A percentile compares a stretch with the other conserved stretches of the same genome.
These are phyloP conservation scores for Clohesyomyces aquaticus DNA, from an alignment of 495 filamentous ascomycete genomes.

Conservation along the genomic window DNA sequence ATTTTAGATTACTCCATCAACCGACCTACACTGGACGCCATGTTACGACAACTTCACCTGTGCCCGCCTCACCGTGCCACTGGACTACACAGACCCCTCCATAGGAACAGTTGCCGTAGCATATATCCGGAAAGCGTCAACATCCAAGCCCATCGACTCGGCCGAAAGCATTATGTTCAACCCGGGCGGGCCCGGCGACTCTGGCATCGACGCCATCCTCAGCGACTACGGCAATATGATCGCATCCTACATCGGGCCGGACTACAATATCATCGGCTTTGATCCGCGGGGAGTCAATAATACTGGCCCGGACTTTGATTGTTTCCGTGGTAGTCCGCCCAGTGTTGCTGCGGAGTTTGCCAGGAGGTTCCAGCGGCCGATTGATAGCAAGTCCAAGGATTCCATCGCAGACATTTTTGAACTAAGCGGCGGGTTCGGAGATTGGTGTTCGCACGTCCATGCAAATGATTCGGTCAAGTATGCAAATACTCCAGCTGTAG, in stretches of 20 bases:
- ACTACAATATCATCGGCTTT: slow-evolving; percentile 59
- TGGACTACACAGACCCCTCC: slow-evolving; percentile 48
- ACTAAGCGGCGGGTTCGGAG: neutral
- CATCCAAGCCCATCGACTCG: slow-evolving; percentile 42
- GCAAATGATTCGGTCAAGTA: neutral
- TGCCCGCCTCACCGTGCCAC: slow-evolving; percentile 43
- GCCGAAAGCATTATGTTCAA: slow-evolving; percentile 48
- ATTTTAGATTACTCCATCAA: no score
- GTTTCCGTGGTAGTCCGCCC: slow-evolving; percentile 56
- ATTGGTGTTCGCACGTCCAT: neutral
- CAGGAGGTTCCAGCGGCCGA: neutral
- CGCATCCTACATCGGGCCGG: slow-evolving; percentile 19
- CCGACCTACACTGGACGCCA: slow-evolving; percentile 7
- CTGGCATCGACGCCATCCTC: slow-evolving; percentile 35
- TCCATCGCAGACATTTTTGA: neutral
- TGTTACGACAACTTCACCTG: slow-evolving; percentile 35
- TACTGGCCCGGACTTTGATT: slow-evolving; percentile 48
- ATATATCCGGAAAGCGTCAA: slow-evolving; percentile 43
- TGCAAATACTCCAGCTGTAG: slow-evolving; percentile 1
- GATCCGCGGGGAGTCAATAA: slow-evolving; percentile 51
- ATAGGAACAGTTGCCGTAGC: slow-evolving; percentile 40
- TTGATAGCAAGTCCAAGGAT: neutral
- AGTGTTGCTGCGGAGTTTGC: no score
- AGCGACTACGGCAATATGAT: slow-evolving; percentile 25
- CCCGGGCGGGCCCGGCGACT: slow-evolving; percentile 53